Conservation (phyloP, 73 alveolate genomes). For the Symbiodinium pilosum region DNA sequence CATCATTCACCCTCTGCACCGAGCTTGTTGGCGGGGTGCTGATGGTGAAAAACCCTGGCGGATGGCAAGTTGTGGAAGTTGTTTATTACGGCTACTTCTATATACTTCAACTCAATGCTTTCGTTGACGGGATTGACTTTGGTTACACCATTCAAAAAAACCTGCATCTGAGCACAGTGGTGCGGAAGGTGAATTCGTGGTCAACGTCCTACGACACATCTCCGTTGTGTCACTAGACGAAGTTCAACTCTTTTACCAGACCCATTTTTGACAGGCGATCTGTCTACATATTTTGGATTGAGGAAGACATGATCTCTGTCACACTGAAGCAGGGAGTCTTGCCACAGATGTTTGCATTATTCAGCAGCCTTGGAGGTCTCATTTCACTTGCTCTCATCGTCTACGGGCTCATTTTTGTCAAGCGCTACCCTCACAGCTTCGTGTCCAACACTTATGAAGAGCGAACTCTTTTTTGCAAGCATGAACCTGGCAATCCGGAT, state of each 20-base stretch:
- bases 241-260: background rate
- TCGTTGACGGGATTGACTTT: background rate
- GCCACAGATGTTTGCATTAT: background rate
- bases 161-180: background rate
- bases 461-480: background rate
- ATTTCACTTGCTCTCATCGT: background rate
- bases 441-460: background rate
- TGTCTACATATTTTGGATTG: background rate
- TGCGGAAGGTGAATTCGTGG: background rate
- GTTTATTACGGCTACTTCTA: background rate
- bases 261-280: background rate
- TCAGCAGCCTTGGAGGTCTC: background rate
- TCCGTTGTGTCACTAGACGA: background rate
- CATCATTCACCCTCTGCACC: no score
- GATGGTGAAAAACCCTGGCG: background rate
- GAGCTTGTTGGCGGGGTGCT: background rate
- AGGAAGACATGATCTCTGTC: background rate
- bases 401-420: background rate
- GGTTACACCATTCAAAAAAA: background rate
- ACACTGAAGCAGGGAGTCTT: background rate
- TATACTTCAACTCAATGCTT: background rate
- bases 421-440: background rate
- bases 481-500: background rate
- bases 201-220: no score
- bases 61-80: background rate